Evolutionary conservation across 2,329 filamentous ascomycete species (phyloP), one percentile per base, ranked within the genome.

Genomic region (Xylariaceae sp.): DNA sequence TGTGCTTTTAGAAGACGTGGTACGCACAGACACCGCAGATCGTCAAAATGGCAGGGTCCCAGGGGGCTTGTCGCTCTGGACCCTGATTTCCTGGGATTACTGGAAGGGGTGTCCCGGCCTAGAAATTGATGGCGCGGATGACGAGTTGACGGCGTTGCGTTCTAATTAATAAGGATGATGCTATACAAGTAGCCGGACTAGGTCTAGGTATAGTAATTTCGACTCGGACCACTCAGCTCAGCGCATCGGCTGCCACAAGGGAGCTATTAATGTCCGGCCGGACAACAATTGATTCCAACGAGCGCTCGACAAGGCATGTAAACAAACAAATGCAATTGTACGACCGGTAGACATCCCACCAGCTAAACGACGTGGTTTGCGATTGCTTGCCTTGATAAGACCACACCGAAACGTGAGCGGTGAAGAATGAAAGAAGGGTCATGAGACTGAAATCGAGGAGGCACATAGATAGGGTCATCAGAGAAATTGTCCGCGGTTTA

Each of bases 261-360:
- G 50, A 28, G 55, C 14, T 52, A 37, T 53, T n/a, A 61, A 49
- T 56, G 40, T 59, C 47, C 50, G 51, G 36, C 43, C 55, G 34
- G 26, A 23, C 49, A 12, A 49, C 34, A n/a, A n/a, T n/a, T n/a
- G 34, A 34, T 31, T 40, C 33, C n/a, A 17, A 17, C 23, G 14
- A 44, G 17, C 24, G 9, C 21, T 34, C 45, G 23, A 17, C 41
- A 36, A 29, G n/a, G 31, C 23, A 36, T 47, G 44, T 44, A 31
- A 41, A 43, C 12, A 55, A 55, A 58, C 33, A 45, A 56, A 44
- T 29, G 40, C 14, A 12, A n/a, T 16, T 39, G 41, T 40, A 33
- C 14, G 28, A 31, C 28, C 16, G 16, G 33, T 33, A 37, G 36
- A 7, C 37, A 34, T 29, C 2, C 21, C 31, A 36, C 33, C 29